Conservation (phyloP, 1,284 basidiomycete genomes). For the Heterobasidion parviporum region DNA sequence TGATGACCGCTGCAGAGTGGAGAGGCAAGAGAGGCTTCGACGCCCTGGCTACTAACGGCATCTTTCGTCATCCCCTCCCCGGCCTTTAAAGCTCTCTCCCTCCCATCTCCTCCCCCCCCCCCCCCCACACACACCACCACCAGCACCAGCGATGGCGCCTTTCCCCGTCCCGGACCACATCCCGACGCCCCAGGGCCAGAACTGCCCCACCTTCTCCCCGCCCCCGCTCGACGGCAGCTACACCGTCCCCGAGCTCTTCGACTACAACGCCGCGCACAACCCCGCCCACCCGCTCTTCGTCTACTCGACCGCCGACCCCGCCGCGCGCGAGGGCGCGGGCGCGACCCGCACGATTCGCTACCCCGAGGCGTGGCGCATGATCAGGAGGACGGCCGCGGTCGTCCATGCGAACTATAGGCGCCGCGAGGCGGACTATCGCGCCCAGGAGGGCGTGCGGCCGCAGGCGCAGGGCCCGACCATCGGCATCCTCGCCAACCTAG, state of each 20-base stretch:
- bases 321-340: neutral
- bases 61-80: too few relatives aligned
- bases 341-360: neutral
- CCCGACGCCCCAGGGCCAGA: neutral
- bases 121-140: too few relatives aligned
- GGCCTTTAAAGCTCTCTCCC: too few relatives aligned
- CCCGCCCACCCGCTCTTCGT: slow-evolving; percentile 2
- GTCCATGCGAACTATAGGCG: neutral
- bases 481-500: slow-evolving; percentile 1
- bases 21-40: too few relatives aligned
- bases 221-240: slow-evolving; percentile 2
- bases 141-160: neutral
- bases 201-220: neutral
- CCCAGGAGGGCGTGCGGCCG: neutral
- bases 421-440: neutral
- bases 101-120: too few relatives aligned
- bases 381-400: neutral
- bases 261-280: slow-evolving; percentile 2
- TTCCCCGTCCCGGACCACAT: neutral
- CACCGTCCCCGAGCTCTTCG: slow-evolving; percentile 1
- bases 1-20: too few relatives aligned
- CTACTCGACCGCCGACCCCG: neutral
- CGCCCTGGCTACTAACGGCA: too few relatives aligned
- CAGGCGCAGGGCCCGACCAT: neutral
- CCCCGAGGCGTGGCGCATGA: neutral